These are phyloP conservation scores for Eucalyptus pauciflora DNA, from an alignment of 345 rosid species.

Conservation along the genomic window DNA sequence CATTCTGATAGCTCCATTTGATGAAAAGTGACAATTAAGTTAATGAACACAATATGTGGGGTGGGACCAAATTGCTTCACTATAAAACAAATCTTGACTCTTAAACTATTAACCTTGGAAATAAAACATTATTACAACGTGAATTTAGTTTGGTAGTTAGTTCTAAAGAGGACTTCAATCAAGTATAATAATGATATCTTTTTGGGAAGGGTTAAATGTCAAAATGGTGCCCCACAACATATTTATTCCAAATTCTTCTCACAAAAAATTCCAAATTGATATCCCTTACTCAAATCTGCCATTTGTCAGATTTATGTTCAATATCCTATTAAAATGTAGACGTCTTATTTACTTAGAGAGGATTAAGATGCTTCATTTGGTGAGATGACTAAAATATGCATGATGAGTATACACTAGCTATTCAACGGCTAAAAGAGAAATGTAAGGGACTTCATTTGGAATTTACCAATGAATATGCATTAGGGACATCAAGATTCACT, in stretches of 20 bases:
- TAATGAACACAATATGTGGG: background rate
- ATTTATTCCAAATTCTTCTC: background rate
- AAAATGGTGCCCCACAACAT: background rate
- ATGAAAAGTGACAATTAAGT: background rate
- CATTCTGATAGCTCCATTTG: background rate
- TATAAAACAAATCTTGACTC: background rate
- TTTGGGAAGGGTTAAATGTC: background rate
- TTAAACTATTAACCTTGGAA: background rate
- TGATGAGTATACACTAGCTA: background rate
- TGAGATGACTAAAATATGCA: background rate
- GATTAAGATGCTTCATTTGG: background rate
- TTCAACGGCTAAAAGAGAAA: background rate
- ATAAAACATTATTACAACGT: background rate
- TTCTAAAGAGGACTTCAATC: background rate
- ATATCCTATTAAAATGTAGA: background rate
- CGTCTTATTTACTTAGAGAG: background rate
- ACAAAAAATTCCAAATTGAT: background rate
- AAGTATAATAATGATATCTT: background rate
- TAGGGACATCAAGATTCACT: background rate
- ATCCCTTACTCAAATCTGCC: background rate
- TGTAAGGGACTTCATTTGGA: background rate
- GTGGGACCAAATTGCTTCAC: background rate
- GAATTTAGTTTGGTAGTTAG: background rate
- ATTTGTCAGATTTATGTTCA: background rate
- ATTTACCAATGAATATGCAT: background rate